A percentile compares a stretch with the other conserved stretches of the same genome.
These are phyloP conservation scores for Venustampulla echinocandica DNA, from an alignment of 495 filamentous ascomycete species.

Conservation along the genomic window DNA sequence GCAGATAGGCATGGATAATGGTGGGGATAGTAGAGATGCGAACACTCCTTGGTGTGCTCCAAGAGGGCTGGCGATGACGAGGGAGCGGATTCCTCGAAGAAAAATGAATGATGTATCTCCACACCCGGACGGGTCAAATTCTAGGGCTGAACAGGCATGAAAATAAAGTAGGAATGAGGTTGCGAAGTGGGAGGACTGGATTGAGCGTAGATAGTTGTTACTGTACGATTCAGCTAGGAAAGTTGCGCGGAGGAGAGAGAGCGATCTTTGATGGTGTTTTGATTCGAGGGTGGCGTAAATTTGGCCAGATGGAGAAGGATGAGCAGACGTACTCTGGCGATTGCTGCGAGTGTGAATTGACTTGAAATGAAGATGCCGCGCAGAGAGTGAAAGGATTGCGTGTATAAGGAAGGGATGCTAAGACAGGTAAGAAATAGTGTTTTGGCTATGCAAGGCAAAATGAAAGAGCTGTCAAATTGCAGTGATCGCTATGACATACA, in stretches of 20 bases:
- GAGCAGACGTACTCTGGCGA: not conserved
- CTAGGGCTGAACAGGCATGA: conserved; percentile 3
- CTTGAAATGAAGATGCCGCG: conserved; percentile 7
- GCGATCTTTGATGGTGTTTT: conserved; percentile 1
- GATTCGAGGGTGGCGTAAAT: not conserved
- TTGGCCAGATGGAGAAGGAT: too few species aligned
- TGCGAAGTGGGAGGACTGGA: conserved; percentile 3
- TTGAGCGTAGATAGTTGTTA: too few species aligned
- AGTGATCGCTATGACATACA: not conserved
- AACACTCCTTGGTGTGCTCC: not conserved
- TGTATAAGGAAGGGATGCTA: conserved; percentile 12
- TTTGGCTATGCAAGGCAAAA: not conserved
- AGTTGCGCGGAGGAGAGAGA: not conserved
- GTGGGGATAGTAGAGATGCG: not conserved
- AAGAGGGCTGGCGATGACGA: not conserved
- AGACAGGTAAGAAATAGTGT: not conserved
- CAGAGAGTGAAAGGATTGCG: conserved; percentile 5
- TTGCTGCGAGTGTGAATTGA: not conserved
- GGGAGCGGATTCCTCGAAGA: conserved; percentile 2
- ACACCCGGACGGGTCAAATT: conserved; percentile 5
- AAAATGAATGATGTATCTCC: conserved; percentile 8
- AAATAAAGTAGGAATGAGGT: conserved; percentile 7
- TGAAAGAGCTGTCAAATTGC: too few species aligned
- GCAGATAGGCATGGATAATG: not conserved
- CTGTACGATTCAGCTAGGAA: not conserved